Conservation (phyloP, 495 filamentous ascomycete species). For the Neurospora intermedia region DNA sequence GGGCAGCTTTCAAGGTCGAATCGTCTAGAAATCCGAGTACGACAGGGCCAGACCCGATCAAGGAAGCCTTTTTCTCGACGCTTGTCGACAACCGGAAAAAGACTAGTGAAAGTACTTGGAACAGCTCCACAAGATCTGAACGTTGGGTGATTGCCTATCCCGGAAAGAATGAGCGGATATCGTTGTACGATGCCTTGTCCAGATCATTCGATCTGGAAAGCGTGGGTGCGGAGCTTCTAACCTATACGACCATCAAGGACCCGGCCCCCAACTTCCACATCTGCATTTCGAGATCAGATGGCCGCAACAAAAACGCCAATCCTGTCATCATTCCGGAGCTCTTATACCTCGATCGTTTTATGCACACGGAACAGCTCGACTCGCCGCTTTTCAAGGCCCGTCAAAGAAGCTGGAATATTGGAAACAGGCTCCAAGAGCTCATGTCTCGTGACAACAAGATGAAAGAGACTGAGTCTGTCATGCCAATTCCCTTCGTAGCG, state of each 20-base stretch:
- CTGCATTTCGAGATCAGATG: slow-evolving; percentile 72
- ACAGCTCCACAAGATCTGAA: slow-evolving; percentile 11
- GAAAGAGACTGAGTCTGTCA: background rate
- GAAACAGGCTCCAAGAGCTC: slow-evolving; percentile 48
- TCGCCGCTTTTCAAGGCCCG: slow-evolving; percentile 50
- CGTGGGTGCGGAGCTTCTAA: slow-evolving; percentile 50
- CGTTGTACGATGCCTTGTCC: slow-evolving; percentile 77
- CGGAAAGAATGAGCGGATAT: slow-evolving; percentile 28
- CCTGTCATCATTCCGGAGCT: slow-evolving; percentile 63
- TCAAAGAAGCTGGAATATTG: slow-evolving; percentile 62
- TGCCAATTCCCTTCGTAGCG: background rate
- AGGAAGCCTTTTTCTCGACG: slow-evolving; percentile 45
- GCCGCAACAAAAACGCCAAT: slow-evolving; percentile 66
- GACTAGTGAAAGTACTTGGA: slow-evolving; percentile 24
- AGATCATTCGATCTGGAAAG: slow-evolving; percentile 71
- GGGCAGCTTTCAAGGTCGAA: slow-evolving; percentile 68
- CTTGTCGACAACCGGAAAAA: slow-evolving; percentile 35
- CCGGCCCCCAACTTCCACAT: slow-evolving; percentile 82
- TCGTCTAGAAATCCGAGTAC: slow-evolving; percentile 14
- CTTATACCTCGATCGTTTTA: slow-evolving; percentile 83
- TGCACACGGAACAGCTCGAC: slow-evolving; percentile 49
- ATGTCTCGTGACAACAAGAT: slow-evolving; percentile 24
- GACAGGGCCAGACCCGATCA: slow-evolving; percentile 55
- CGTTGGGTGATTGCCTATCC: slow-evolving; percentile 24
- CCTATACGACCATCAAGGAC: slow-evolving; percentile 64